Conservation (phyloP, 352 stramenopile species). For the Phytophthora podocarpi region DNA sequence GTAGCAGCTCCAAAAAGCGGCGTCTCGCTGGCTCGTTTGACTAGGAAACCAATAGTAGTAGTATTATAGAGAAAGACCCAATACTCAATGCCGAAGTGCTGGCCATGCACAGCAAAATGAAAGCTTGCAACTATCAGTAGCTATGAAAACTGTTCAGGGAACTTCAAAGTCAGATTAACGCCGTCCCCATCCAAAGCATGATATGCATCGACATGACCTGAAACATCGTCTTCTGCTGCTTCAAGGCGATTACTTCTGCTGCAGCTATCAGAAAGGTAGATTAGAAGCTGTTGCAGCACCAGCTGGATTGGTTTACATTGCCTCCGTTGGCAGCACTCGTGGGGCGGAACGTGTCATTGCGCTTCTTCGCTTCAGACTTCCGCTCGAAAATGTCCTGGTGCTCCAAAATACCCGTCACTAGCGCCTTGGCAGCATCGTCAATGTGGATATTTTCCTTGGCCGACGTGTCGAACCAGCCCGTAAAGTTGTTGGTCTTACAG, state of each 20-base stretch:
- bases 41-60: not conserved
- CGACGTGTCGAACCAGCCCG: constrained; percentile 93
- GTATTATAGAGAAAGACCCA: constrained; percentile 12
- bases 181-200: constrained; percentile 14
- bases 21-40: constrained; percentile 21
- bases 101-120: not conserved
- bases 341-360: constrained; percentile 77
- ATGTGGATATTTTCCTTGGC: constrained; percentile 94
- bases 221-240: constrained; percentile 12
- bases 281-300: constrained; percentile 91
- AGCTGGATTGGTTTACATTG: constrained; percentile 53
- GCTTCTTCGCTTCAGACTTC: constrained; percentile 74
- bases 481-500: constrained; percentile 91
- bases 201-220: constrained; percentile 28
- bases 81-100: not conserved
- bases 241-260: constrained; percentile 1
- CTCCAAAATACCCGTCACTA: constrained; percentile 80
- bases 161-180: constrained; percentile 22
- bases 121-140: not conserved
- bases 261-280: not conserved
- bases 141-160: constrained; percentile 1
- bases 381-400: constrained; percentile 90
- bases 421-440: constrained; percentile 83
- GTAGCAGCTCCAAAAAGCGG: constrained; percentile 30
- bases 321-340: constrained; percentile 51